Percentiles rank a stretch among this genome's conserved stretches.
These are phyloP conservation scores for Nephelium lappaceum DNA, from an alignment of 345 rosid species.

Conservation along the genomic window DNA sequence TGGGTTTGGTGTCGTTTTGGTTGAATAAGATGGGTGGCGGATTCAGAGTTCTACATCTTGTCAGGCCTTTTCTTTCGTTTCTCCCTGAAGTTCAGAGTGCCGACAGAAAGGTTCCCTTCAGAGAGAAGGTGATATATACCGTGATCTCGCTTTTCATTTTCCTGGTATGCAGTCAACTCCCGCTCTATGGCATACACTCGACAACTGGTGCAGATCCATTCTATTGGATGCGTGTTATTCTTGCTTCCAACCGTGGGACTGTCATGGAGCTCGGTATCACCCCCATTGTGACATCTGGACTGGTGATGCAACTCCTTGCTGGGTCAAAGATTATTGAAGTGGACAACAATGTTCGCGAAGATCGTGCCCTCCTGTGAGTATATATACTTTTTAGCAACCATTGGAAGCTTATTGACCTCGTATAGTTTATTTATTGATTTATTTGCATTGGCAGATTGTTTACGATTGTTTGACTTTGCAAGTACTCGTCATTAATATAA, in stretches of 20 bases:
- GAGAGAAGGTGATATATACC: constrained; percentile 80
- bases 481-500: background rate
- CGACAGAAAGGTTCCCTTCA: constrained; percentile 69
- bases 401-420: background rate
- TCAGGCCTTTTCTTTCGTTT: constrained; percentile 70
- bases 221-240: constrained; percentile 84
- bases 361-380: constrained; percentile 73
- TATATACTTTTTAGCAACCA: background rate
- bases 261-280: constrained; percentile 88
- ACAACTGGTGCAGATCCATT: constrained; percentile 80
- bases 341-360: too few relatives aligned
- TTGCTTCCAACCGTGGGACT: constrained; percentile 78
- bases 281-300: constrained; percentile 77
- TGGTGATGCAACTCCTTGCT: constrained; percentile 76
- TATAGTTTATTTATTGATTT: background rate
- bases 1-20: background rate
- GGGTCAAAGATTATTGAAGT: too few relatives aligned
- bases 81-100: constrained; percentile 78
- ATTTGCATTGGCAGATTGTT: background rate
- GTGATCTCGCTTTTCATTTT: constrained; percentile 77
- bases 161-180: constrained; percentile 79
- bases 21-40: constrained; percentile 62
- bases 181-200: constrained; percentile 70
- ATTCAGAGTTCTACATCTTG: constrained; percentile 74
- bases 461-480: background rate